Evolutionary conservation across 768 basidiomycete genomes (phyloP).

Genomic region (Pholiota microspora): DNA sequence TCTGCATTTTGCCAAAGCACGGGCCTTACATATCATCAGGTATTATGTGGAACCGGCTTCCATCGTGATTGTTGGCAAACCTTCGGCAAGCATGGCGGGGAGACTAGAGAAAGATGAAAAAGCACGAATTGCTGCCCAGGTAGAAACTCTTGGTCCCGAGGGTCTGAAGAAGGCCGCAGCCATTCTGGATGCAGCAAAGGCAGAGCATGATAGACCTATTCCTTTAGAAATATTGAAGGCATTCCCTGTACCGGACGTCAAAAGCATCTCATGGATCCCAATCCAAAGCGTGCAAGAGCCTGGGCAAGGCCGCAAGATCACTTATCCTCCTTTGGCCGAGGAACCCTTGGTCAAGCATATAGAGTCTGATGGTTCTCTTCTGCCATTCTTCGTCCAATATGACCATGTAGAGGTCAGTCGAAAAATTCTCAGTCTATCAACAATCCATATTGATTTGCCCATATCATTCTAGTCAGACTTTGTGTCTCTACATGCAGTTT

Average conservation of each 20-base stretch:
- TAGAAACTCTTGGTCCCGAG: constrained; percentile 68
- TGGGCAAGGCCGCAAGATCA: constrained; percentile 42
- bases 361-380: constrained; percentile 56
- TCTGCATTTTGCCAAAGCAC: background rate
- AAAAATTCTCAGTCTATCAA: background rate
- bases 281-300: constrained; percentile 62
- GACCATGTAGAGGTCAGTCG: constrained; percentile 80
- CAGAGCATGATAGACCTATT: constrained; percentile 80
- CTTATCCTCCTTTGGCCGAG: constrained; percentile 25
- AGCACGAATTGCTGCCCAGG: constrained; percentile 67
- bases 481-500: constrained; percentile 73
- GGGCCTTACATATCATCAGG: constrained; percentile 35
- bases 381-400: constrained; percentile 92
- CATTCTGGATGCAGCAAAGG: constrained; percentile 78
- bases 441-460: constrained; percentile 3
- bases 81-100: constrained; percentile 80
- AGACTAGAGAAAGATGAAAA: constrained; percentile 82
- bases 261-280: constrained; percentile 90
- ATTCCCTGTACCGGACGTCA: constrained; percentile 91
- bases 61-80: constrained; percentile 81
- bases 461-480: constrained; percentile 76
- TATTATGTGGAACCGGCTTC: constrained; percentile 75
- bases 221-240: constrained; percentile 76
- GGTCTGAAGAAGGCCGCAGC: constrained; percentile 72
- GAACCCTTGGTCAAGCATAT: constrained; percentile 61